phyloP scores from a whole-genome alignment of 176 grass and related monocot genomes.

The Dendrocalamus sinicus region DNA sequence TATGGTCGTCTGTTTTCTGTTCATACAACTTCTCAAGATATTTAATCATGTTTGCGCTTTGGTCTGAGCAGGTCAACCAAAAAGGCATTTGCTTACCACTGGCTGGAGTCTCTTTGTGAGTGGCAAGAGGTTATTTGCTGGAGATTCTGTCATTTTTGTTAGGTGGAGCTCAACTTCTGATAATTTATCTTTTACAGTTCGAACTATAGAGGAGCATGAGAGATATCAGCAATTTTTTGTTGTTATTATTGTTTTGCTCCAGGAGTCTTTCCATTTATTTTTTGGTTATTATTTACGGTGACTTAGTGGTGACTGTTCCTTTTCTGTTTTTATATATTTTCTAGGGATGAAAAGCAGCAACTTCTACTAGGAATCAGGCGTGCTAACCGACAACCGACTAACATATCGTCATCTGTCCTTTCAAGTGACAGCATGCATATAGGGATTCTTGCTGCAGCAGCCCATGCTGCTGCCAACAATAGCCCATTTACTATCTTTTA shows the following conservation, averaged over 20 bases:
- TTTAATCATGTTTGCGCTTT: not conserved
- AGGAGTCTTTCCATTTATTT: not conserved
- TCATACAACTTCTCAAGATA: constrained; percentile 7
- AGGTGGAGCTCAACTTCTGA: constrained; percentile 37
- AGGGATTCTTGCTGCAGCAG: constrained; percentile 88
- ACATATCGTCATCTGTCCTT: constrained; percentile 84
- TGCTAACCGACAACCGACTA: constrained; percentile 70
- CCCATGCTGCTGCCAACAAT: constrained; percentile 77
- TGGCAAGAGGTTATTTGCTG: constrained; percentile 66
- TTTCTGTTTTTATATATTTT: not conserved
- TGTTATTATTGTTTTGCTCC: not conserved
- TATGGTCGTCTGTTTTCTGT: not conserved
- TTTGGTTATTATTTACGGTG: not conserved
- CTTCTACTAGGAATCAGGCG: constrained; percentile 81
- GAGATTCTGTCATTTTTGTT: constrained; percentile 77
- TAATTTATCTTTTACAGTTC: constrained; percentile 15
- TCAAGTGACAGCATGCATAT: constrained; percentile 98
- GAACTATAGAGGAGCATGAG: not conserved
- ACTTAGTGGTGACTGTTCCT: constrained; percentile 26
- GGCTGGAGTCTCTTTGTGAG: constrained; percentile 87
- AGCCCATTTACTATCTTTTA: constrained; percentile 95
- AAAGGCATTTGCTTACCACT: constrained; percentile 74
- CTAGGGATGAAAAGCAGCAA: constrained; percentile 80
- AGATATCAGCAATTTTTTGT: not conserved
- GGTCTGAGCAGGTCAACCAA: constrained; percentile 62